Evolutionary conservation across 2,329 filamentous ascomycete species (phyloP).

Genomic region (Diplodia mutila): DNA sequence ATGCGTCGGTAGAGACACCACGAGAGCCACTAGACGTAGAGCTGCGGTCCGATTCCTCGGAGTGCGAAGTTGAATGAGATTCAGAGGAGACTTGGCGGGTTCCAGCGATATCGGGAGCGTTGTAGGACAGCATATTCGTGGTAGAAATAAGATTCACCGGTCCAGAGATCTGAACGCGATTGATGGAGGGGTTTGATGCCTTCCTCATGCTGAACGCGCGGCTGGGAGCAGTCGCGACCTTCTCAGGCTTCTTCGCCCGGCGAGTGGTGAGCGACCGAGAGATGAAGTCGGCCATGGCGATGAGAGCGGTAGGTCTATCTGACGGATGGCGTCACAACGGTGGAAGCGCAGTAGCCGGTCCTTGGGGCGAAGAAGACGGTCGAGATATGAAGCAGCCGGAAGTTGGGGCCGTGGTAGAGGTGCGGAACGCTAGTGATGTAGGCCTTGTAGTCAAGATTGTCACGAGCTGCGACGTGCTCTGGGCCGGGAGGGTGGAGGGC

Average conservation of each 20-base stretch:
- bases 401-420: background rate
- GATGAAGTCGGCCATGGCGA: slow-evolving; percentile 48
- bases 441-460: slow-evolving; percentile 16
- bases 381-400: slow-evolving; percentile 14
- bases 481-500: slow-evolving; percentile 3
- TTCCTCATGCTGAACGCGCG: slow-evolving; percentile 50
- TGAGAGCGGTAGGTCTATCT: background rate
- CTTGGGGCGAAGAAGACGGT: background rate
- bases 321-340: slow-evolving; percentile 18
- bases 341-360: background rate
- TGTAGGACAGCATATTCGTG: slow-evolving; percentile 95
- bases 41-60: slow-evolving; percentile 72
- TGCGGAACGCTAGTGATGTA: slow-evolving; percentile 7
- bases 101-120: slow-evolving; percentile 75
- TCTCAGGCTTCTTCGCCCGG: slow-evolving; percentile 62
- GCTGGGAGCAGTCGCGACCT: slow-evolving; percentile 36
- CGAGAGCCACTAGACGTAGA: slow-evolving; percentile 59
- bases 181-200: slow-evolving; percentile 47
- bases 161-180: slow-evolving; percentile 78
- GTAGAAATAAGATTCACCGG: slow-evolving; percentile 88
- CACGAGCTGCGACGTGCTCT: slow-evolving; percentile 11
- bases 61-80: slow-evolving; percentile 53
- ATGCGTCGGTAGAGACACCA: slow-evolving; percentile 70
- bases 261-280: slow-evolving; percentile 70
- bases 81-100: slow-evolving; percentile 48